Conservation (phyloP, 805 yeast species). For the Wickerhamiella sergipiensis region DNA sequence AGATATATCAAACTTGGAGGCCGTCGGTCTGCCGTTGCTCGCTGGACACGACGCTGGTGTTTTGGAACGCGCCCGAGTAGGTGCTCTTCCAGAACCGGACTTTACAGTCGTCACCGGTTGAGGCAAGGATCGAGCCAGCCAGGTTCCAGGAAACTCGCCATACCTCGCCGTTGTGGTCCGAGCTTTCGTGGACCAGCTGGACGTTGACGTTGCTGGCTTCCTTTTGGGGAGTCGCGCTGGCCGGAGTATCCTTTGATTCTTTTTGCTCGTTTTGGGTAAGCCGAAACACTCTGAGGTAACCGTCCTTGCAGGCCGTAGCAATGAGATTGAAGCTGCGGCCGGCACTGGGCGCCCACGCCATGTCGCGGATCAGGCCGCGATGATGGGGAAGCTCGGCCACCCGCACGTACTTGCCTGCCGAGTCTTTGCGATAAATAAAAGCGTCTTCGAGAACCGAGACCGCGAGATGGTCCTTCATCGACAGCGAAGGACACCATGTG, state of each 20-base stretch:
- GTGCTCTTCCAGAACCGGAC: slow-evolving; percentile 86
- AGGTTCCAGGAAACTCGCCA: slow-evolving; percentile 95
- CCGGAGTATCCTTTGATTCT: not conserved
- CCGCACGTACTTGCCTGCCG: slow-evolving; percentile 29
- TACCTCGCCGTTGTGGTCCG: slow-evolving; percentile 75
- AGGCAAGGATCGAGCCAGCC: slow-evolving; percentile 82
- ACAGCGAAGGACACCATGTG: slow-evolving; percentile 84
- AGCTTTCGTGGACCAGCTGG: slow-evolving; percentile 51
- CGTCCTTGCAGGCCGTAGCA: slow-evolving; percentile 96
- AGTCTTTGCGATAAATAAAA: slow-evolving; percentile 44
- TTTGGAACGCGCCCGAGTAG: slow-evolving; percentile 73
- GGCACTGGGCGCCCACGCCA: slow-evolving; percentile 95
- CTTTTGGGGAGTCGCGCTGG: too few species aligned
- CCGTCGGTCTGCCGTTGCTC: slow-evolving; percentile 21
- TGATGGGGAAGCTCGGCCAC: slow-evolving; percentile 70
- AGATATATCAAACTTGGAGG: not conserved
- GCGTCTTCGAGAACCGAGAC: slow-evolving; percentile 84
- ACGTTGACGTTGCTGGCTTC: slow-evolving; percentile 27
- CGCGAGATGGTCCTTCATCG: slow-evolving; percentile 64
- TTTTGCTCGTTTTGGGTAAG: slow-evolving; percentile 21
- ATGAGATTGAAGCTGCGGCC: slow-evolving; percentile 77
- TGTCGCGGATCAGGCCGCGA: slow-evolving; percentile 71
- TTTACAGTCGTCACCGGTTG: slow-evolving; percentile 92
- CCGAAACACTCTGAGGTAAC: slow-evolving; percentile 74
- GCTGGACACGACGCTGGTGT: slow-evolving; percentile 73